These are phyloP conservation scores for Globisporangium canariense DNA, from an alignment of 352 stramenopile genomes.

Conservation along the genomic window DNA sequence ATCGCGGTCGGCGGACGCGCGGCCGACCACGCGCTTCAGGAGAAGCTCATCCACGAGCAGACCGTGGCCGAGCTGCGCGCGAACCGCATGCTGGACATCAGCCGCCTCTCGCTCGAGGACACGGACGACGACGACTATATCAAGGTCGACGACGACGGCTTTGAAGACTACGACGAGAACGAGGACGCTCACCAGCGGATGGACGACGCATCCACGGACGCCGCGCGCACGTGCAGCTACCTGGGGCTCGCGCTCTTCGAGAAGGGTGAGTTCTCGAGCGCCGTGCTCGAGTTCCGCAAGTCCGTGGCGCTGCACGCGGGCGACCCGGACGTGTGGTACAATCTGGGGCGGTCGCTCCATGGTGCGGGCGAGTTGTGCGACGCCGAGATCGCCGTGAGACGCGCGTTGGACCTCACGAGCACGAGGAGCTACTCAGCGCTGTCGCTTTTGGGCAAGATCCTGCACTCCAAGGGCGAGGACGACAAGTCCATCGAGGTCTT, in stretches of 20 bases:
- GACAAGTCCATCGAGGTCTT: constrained; percentile 76
- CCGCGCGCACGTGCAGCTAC: constrained; percentile 71
- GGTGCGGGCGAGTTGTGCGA: constrained; percentile 52
- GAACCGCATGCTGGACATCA: constrained; percentile 67
- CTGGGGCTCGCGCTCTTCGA: constrained; percentile 68
- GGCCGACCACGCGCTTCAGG: constrained; percentile 36
- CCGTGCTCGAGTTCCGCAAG: constrained; percentile 67
- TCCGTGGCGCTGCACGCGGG: constrained; percentile 62
- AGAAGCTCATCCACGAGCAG: constrained; percentile 31
- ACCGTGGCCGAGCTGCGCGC: constrained; percentile 42
- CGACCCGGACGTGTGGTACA: constrained; percentile 75
- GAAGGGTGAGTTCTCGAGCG: constrained; percentile 52
- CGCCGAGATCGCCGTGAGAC: constrained; percentile 61
- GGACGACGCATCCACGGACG: constrained; percentile 54
- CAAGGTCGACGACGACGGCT: constrained; percentile 32
- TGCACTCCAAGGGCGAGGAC: constrained; percentile 76
- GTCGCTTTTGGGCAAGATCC: constrained; percentile 79
- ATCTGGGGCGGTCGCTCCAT: constrained; percentile 63
- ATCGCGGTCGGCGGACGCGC: constrained; percentile 45
- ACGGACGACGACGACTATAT: constrained; percentile 23
- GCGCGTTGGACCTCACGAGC: constrained; percentile 42
- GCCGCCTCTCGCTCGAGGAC: constrained; percentile 44
- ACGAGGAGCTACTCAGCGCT: constrained; percentile 59
- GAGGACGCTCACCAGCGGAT: constrained; percentile 22
- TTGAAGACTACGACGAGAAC: constrained; percentile 22